These are phyloP conservation scores for Papiliotrema terrestris DNA, from an alignment of 1,284 basidiomycete species.

Conservation along the genomic window DNA sequence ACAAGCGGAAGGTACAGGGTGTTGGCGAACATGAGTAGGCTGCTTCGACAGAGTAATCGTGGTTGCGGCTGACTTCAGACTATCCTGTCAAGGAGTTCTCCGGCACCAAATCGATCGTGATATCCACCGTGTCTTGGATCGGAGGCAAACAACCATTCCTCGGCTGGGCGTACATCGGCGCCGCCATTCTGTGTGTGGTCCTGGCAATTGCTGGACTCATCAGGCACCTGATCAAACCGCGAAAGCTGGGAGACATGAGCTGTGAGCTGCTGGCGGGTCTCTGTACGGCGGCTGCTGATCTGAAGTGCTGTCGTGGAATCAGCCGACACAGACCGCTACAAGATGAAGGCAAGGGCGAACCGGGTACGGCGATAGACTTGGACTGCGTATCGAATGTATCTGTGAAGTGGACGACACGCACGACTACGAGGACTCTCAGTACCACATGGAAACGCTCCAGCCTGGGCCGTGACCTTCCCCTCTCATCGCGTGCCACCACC, in stretches of 20 bases:
- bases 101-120: conserved; percentile 94
- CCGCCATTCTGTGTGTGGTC: conserved; percentile 79
- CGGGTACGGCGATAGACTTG: neutral
- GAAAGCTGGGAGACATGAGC: conserved; percentile 58
- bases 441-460: conserved; percentile 50
- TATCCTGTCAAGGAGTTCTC: conserved; percentile 88
- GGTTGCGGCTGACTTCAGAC: conserved; percentile 55
- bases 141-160: conserved; percentile 92
- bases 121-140: conserved; percentile 96
- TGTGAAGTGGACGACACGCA: neutral
- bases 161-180: conserved; percentile 92
- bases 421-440: conserved; percentile 14
- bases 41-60: neutral
- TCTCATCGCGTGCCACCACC: conserved; percentile 92
- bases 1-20: conserved; percentile 72
- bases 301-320: conserved; percentile 79
- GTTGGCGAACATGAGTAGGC: conserved; percentile 71
- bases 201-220: conserved; percentile 85
- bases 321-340: conserved; percentile 32
- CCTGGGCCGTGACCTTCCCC: conserved; percentile 56
- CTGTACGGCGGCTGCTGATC: conserved; percentile 43
- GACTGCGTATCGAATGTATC: neutral
- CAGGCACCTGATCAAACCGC: conserved; percentile 86
- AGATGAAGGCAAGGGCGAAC: neutral
- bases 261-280: conserved; percentile 9